phyloP scores from a whole-genome alignment of 164 flowering plant genomes.

The Magnolia changhungtana region DNA sequence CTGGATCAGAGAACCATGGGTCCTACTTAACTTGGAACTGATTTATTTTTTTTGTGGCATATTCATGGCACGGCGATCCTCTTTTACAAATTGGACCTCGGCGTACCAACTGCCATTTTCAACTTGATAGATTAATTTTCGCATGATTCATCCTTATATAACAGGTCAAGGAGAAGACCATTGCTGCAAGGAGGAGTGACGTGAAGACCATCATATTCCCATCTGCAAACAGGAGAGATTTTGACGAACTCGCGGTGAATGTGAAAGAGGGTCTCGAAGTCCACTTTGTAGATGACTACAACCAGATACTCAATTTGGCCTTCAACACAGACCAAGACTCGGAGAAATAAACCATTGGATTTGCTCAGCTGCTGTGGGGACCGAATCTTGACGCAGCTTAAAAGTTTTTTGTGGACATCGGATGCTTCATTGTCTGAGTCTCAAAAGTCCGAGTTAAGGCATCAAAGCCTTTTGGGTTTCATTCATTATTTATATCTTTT shows the following conservation, averaged over 20 bases:
- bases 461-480: not conserved
- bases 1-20: too few species aligned
- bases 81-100: too few species aligned
- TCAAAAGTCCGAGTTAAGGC: not conserved
- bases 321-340: conserved; percentile 35
- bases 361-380: not conserved
- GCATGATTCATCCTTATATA: not conserved
- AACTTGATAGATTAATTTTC: not conserved
- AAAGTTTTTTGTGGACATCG: not conserved
- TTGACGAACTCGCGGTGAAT: conserved; percentile 79
- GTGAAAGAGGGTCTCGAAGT: conserved; percentile 96
- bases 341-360: conserved; percentile 7
- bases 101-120: too few species aligned
- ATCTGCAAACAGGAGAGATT: conserved; percentile 82
- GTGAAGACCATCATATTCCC: conserved; percentile 91
- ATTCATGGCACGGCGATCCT: too few species aligned
- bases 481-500: not conserved
- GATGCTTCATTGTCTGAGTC: not conserved
- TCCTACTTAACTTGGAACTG: too few species aligned
- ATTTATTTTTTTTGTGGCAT: too few species aligned
- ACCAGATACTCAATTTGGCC: conserved; percentile 70
- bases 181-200: conserved; percentile 89
- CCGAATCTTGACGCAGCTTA: not conserved
- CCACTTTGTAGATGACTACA: conserved; percentile 82
- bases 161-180: conserved; percentile 97